These are phyloP conservation scores for Penicillium cataractarum DNA, from an alignment of 495 filamentous ascomycete genomes.

Conservation along the genomic window DNA sequence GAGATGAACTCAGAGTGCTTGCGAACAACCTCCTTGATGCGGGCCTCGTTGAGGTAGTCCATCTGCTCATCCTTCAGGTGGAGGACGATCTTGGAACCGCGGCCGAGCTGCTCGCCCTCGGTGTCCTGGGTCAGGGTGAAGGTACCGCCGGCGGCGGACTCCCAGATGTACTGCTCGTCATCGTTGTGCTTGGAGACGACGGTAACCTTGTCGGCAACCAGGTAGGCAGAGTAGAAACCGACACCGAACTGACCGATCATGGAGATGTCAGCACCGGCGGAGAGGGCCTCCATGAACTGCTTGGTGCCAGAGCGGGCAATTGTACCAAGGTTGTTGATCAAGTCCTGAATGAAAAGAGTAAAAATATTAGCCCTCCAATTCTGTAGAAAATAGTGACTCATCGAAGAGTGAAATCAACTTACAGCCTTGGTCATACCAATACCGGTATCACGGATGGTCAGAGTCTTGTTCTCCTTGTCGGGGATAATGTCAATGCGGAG, in stretches of 20 bases:
- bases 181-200: conserved; percentile 98
- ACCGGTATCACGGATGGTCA: conserved; percentile 95
- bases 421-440: conserved; percentile 99
- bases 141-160: conserved; percentile 95
- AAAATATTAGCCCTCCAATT: conserved; percentile 6
- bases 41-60: conserved; percentile 97
- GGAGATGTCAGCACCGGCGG: conserved; percentile 97
- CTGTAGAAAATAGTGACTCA: background rate
- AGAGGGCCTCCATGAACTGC: conserved; percentile 99
- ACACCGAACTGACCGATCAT: conserved; percentile 99
- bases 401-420: conserved; percentile 48
- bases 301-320: conserved; percentile 99
- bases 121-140: conserved; percentile 93
- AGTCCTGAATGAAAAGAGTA: conserved; percentile 62
- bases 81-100: conserved; percentile 96
- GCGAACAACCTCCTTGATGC: conserved; percentile 99
- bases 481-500: conserved; percentile 98
- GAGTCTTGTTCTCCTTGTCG: conserved; percentile 93
- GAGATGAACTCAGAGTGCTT: conserved; percentile 99
- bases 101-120: conserved; percentile 85
- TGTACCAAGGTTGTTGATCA: conserved; percentile 99
- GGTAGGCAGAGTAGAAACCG: conserved; percentile 99
- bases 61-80: conserved; percentile 99
- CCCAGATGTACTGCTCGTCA: conserved; percentile 99
- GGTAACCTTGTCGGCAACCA: conserved; percentile 94